phyloP scores from a whole-genome alignment of 805 yeast genomes.

The Isabelozyma heimii region DNA sequence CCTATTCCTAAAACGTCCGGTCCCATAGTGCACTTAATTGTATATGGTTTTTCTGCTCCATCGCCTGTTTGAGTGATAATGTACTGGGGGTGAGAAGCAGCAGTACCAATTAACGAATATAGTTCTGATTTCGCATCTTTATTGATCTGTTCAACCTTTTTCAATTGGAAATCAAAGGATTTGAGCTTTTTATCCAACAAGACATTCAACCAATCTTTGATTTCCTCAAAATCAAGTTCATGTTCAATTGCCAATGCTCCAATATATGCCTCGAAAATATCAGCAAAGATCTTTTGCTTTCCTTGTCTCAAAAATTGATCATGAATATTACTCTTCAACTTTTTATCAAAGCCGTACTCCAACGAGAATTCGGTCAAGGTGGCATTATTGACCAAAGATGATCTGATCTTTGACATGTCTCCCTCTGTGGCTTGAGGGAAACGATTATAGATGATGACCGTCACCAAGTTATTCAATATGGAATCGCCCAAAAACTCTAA shows the following conservation, averaged over 20 bases:
- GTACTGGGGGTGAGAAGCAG: conserved; percentile 62
- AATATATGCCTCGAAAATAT: conserved; percentile 89
- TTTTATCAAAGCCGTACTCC: conserved; percentile 62
- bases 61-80: conserved; percentile 44
- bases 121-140: conserved; percentile 73
- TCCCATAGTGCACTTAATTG: conserved; percentile 65
- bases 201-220: conserved; percentile 55
- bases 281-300: conserved; percentile 74
- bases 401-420: conserved; percentile 65
- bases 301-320: conserved; percentile 46
- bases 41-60: conserved; percentile 48
- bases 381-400: conserved; percentile 69
- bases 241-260: conserved; percentile 76
- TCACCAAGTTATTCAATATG: conserved; percentile 67
- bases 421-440: conserved; percentile 82
- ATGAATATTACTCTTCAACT: conserved; percentile 50
- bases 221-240: conserved; percentile 42
- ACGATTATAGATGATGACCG: conserved; percentile 60
- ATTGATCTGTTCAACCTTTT: conserved; percentile 42
- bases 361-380: conserved; percentile 69
- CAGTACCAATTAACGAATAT: conserved; percentile 78
- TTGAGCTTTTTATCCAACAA: conserved; percentile 48
- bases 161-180: conserved; percentile 28
- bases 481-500: conserved; percentile 92
- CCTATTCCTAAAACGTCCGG: conserved; percentile 73